A percentile compares a stretch with the other conserved stretches of the same genome.
Conservation (phyloP, 192 early-diverging fungal species). For the Entrophospora sp. region DNA sequence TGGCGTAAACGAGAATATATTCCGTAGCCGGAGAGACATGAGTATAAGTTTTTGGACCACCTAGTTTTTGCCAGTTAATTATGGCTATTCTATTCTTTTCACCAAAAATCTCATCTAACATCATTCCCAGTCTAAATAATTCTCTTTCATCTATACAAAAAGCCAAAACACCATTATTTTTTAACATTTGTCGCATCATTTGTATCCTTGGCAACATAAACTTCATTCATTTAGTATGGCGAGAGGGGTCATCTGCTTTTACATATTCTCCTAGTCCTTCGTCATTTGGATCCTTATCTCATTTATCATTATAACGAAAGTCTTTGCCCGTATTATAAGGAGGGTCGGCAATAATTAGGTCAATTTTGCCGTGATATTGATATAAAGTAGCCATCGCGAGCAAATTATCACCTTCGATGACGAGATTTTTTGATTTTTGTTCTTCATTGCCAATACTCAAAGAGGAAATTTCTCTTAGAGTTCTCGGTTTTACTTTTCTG, state of each 20-base stretch:
- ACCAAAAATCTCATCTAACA: constrained; percentile 12
- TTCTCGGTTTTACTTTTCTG: neutral
- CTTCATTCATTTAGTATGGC: constrained; percentile 11
- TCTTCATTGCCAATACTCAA: constrained; percentile 1
- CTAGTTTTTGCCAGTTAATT: constrained; percentile 1
- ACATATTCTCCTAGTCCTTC: neutral
- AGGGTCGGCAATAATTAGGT: constrained; percentile 8
- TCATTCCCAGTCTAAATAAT: neutral
- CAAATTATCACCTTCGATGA: constrained; percentile 11
- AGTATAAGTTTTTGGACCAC: neutral
- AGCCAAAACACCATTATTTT: neutral
- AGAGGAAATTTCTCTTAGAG: neutral
- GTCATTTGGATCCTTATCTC: neutral
- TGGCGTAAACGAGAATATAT: constrained; percentile 10
- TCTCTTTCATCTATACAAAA: constrained; percentile 8
- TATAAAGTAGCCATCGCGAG: neutral
- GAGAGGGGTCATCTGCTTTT: neutral
- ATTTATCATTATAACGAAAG: constrained; percentile 9
- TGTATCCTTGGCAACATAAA: constrained; percentile 5
- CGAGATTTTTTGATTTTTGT: neutral
- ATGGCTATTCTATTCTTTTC: constrained; percentile 1
- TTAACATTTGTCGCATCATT: constrained; percentile 12
- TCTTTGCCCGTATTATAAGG: constrained; percentile 15
- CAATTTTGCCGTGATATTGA: constrained; percentile 2
- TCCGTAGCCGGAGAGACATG: neutral